A percentile compares a stretch with the other conserved stretches of the same genome.
These are phyloP conservation scores for Gastrodia elata DNA, from an alignment of 106 monocot species.

Conservation along the genomic window DNA sequence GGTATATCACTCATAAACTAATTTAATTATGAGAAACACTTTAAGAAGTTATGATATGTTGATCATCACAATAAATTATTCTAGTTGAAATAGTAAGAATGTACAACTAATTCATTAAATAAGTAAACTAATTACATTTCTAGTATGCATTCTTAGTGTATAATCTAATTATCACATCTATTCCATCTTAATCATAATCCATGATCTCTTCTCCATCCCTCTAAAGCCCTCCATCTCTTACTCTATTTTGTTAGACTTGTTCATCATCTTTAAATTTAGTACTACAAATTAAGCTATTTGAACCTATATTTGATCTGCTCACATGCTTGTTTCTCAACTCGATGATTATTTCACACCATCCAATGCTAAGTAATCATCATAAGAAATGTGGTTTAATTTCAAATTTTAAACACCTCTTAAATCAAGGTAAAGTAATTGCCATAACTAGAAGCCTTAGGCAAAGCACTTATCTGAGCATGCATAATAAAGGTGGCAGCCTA, in stretches of 20 bases:
- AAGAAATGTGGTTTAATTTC: neutral
- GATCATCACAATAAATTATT: neutral
- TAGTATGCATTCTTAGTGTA: neutral
- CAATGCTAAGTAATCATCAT: neutral
- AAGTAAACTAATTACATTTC: neutral
- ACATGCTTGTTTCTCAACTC: neutral
- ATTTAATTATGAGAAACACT: neutral
- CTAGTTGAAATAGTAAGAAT: neutral
- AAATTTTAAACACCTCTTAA: neutral
- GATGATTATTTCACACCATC: neutral
- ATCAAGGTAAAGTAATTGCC: neutral
- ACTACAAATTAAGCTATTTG: neutral
- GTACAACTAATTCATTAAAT: neutral
- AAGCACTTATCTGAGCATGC: neutral
- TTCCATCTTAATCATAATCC: neutral
- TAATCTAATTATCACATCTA: neutral
- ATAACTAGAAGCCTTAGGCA: neutral
- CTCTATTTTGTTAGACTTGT: neutral
- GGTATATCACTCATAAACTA: neutral
- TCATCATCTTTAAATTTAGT: neutral
- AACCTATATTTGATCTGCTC: neutral
- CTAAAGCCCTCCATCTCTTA: neutral
- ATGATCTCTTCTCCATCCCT: neutral
- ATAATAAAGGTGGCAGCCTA: neutral
- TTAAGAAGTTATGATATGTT: neutral